Conservation (phyloP, 1,284 basidiomycete genomes). For the Meripilus lineatus region DNA sequence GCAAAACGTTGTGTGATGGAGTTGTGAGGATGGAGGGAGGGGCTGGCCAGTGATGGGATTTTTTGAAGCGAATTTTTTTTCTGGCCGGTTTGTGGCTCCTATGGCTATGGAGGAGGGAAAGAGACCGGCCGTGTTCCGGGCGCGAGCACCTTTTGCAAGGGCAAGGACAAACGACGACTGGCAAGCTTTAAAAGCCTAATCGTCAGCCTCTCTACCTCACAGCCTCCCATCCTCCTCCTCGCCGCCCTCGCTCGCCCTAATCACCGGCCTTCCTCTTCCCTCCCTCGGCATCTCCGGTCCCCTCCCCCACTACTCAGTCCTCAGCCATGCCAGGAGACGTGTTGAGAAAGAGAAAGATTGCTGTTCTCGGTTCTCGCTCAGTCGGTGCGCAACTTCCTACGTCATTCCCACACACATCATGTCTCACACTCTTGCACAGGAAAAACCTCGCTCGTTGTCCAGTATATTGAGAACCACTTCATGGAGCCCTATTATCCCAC, state of each 20-base stretch:
- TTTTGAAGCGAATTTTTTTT: too few relatives aligned
- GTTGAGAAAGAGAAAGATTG: slow-evolving; percentile 81
- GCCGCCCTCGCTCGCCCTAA: neutral
- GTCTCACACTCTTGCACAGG: slow-evolving; percentile 37
- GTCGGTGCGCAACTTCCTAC: slow-evolving; percentile 69
- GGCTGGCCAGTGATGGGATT: neutral
- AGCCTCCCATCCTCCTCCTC: slow-evolving; percentile 4
- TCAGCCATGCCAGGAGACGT: slow-evolving; percentile 48
- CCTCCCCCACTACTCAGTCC: slow-evolving; percentile 8
- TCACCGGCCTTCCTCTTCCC: neutral
- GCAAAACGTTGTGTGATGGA: too few relatives aligned
- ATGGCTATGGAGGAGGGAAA: too few relatives aligned
- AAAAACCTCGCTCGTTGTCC: slow-evolving; percentile 75
- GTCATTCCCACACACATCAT: slow-evolving; percentile 17
- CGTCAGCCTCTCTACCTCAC: slow-evolving; percentile 8
- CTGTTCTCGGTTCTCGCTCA: slow-evolving; percentile 75
- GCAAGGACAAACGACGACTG: too few relatives aligned
- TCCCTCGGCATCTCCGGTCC: neutral
- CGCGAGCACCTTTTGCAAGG: too few relatives aligned
- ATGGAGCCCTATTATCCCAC: slow-evolving; percentile 92
- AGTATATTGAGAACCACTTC: slow-evolving; percentile 66
- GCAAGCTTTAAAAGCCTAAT: too few relatives aligned
- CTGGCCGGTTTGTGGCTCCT: too few relatives aligned
- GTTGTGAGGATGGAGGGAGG: neutral
- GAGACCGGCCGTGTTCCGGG: too few relatives aligned